phyloP scores from a whole-genome alignment of 805 yeast species.

The Peterozyma toletana region DNA sequence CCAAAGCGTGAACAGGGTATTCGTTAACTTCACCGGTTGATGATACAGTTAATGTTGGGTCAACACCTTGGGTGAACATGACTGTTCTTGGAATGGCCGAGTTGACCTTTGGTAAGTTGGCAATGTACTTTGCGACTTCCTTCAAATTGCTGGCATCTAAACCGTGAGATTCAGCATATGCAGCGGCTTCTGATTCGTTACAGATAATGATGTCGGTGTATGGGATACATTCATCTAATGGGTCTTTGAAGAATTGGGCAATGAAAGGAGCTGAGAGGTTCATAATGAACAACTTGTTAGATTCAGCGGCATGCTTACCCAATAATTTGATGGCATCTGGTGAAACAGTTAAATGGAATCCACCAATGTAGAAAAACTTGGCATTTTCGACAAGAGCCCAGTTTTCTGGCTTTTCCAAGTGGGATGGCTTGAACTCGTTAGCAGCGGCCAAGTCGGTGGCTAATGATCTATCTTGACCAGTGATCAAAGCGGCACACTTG shows the following conservation, averaged over 20 bases:
- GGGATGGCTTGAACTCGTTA: constrained; percentile 87
- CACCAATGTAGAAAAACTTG: constrained; percentile 86
- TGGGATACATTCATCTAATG: constrained; percentile 70
- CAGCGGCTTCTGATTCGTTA: constrained; percentile 95
- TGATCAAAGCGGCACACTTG: constrained; percentile 94
- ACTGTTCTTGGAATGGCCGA: constrained; percentile 69
- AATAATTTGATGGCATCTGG: constrained; percentile 87
- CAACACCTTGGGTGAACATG: constrained; percentile 91
- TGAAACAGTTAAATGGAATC: constrained; percentile 98
- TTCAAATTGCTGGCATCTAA: constrained; percentile 52
- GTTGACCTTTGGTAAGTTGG: constrained; percentile 72
- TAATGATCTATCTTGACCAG: constrained; percentile 82
- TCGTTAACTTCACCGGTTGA: constrained; percentile 28
- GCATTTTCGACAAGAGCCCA: constrained; percentile 83
- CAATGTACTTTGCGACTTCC: constrained; percentile 77
- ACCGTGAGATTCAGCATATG: constrained; percentile 84
- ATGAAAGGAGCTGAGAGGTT: constrained; percentile 97
- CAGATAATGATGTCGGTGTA: constrained; percentile 90
- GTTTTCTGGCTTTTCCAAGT: constrained; percentile 82
- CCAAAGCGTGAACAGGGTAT: constrained; percentile 69
- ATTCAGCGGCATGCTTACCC: constrained; percentile 87
- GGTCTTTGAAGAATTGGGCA: constrained; percentile 91
- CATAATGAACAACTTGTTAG: constrained; percentile 69
- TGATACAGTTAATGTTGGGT: constrained; percentile 75
- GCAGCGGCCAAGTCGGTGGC: constrained; percentile 98